A percentile compares a stretch with the other conserved stretches of the same genome.
Evolutionary conservation across 441 rosid species (phyloP).

Genomic region (Breynia disticha): DNA sequence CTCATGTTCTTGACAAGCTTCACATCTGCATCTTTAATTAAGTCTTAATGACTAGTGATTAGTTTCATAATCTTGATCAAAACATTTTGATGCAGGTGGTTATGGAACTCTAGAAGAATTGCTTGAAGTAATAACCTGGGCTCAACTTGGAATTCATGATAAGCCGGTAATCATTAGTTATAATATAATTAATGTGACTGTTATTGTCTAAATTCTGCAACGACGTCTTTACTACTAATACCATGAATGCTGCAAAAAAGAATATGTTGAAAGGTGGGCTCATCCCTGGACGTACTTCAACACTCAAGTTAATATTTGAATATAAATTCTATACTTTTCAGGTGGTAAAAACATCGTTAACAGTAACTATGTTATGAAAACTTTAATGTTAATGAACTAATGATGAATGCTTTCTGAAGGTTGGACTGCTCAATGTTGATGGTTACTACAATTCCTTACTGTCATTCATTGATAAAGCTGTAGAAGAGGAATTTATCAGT

Average conservation of each 20-base stretch:
- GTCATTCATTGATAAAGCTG: conserved; percentile 85
- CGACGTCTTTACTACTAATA: no score
- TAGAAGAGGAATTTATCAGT: conserved; percentile 80
- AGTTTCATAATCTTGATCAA: background rate
- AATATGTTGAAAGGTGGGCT: no score
- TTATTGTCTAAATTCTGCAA: no score
- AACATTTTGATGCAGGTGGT: conserved; percentile 46
- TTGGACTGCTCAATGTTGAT: conserved; percentile 87
- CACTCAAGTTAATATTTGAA: no score
- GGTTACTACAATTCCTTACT: conserved; percentile 85
- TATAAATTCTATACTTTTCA: no score
- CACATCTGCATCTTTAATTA: background rate
- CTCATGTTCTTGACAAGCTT: background rate
- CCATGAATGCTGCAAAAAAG: no score
- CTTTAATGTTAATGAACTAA: conserved; percentile 5
- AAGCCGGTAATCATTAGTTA: conserved; percentile 54
- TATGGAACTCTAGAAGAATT: conserved; percentile 97
- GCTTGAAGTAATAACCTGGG: conserved; percentile 93
- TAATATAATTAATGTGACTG: no score
- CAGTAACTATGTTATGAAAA: background rate
- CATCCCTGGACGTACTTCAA: no score
- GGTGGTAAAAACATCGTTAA: no score
- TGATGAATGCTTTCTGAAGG: conserved; percentile 35
- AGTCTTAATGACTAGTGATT: background rate
- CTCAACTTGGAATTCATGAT: conserved; percentile 95